Base-by-base conservation (phyloP, 1,284 basidiomycete genomes). In the Coniferiporia weirii region DNA sequence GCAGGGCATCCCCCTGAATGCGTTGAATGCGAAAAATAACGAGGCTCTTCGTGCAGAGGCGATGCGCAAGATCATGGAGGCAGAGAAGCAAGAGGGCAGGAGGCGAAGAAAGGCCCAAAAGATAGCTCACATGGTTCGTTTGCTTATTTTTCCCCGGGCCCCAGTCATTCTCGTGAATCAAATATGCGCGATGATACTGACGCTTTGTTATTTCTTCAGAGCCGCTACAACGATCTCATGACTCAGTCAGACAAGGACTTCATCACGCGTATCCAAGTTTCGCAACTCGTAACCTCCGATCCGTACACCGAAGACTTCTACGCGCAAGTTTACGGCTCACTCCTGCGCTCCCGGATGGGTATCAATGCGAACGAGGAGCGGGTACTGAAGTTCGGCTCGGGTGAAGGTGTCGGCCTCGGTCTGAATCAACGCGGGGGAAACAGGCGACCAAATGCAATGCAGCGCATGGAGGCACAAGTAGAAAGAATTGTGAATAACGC, bases 241-340 rank as follows among this genome's bases (percentile, higher is more conserved):
- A 94, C 91, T 0, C 92, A 95, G 72, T 96, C 93, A 13, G 97
- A 99, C 80, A 99, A 99, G 76, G 97, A 99, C 70, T 99, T 99
- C 71, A 99, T 99, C 74, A 99, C 97, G 20, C 88, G 97, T 44
- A 99, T 99, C 62, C 97, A 99, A 74, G 93, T 99, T 50, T 98
- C 95, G 1, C 96, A 99, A 70, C 87, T 99, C 35, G 94, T 98
- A 52, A 93, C 93, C 1, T 87, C 91, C 66, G 97, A 99, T 75
- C 97, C 97, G 0, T 98, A 97, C 72, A 85, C 93, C 38, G 95
- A 98, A 65, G 97, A 99, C 71, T 99, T 98, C 70, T 99, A 99
- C 69, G 96, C 95, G 6, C 96, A 99, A 73, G 95, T 98, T 17
- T 96, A 91, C 70, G 88, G 91, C 52, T 91, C 93, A 1, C 82